These are phyloP conservation scores for Cyberlindnera sargentensis DNA, from an alignment of 805 yeast species.

Conservation along the genomic window DNA sequence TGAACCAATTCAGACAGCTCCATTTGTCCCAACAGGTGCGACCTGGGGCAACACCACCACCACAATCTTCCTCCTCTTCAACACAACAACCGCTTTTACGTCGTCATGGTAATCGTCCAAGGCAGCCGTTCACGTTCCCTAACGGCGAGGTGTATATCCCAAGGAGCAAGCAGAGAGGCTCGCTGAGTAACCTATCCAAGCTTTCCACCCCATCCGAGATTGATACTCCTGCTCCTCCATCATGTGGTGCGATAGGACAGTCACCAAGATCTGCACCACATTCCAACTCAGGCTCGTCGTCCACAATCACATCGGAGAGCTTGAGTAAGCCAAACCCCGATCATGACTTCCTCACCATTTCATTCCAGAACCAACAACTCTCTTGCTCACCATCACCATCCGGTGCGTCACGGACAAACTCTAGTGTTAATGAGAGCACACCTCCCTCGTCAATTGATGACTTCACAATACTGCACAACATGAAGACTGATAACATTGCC, in stretches of 20 bases:
- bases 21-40: conserved; percentile 4
- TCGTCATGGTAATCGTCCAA: conserved; percentile 8
- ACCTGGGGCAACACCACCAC: conserved; percentile 4
- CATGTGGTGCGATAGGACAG: too few species aligned
- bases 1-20: conserved; percentile 6
- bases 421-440: conserved; percentile 20
- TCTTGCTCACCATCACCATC: conserved; percentile 21
- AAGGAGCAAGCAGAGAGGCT: conserved; percentile 20
- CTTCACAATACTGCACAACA: conserved; percentile 7
- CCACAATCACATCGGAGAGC: not conserved
- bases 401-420: conserved; percentile 20
- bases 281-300: conserved; percentile 2
- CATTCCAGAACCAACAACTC: not conserved
- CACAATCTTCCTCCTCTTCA: not conserved
- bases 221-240: not conserved
- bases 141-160: conserved; percentile 26
- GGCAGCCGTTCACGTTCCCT: conserved; percentile 23
- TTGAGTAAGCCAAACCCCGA: not conserved
- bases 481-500: not conserved
- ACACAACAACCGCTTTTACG: conserved; percentile 2
- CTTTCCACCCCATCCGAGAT: not conserved
- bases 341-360: not conserved
- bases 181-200: conserved; percentile 10
- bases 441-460: conserved; percentile 26
- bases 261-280: not conserved